Percentiles rank a stretch among this genome's conserved stretches.
Conservation (phyloP, 2,329 filamentous ascomycete species). For the Metarhizium guizhouense region DNA sequence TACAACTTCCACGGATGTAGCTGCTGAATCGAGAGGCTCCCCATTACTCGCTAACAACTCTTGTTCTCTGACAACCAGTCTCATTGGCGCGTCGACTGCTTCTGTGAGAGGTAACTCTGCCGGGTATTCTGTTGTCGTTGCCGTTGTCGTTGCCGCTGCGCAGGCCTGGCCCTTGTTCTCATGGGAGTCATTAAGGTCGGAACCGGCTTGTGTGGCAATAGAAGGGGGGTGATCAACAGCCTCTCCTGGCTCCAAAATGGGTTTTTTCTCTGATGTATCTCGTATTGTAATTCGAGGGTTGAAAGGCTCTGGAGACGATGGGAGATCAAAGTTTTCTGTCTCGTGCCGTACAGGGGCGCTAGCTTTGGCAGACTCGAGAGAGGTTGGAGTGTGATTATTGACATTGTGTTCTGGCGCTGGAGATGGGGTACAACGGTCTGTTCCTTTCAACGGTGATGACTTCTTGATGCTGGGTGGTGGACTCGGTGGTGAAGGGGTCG, state of each 20-base stretch:
- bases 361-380: neutral
- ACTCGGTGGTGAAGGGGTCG: slow-evolving; percentile 5
- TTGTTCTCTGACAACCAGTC: neutral
- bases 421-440: neutral
- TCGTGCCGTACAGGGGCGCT: neutral
- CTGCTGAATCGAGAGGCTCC: neutral
- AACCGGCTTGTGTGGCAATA: neutral
- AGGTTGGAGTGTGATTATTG: neutral
- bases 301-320: slow-evolving; percentile 4
- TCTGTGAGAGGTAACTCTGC: neutral
- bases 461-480: neutral
- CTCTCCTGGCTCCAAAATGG: neutral
- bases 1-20: neutral
- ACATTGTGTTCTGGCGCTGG: neutral
- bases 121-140: neutral
- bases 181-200: neutral
- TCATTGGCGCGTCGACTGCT: neutral
- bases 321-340: slow-evolving; percentile 4
- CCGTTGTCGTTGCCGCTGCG: neutral
- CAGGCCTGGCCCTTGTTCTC: neutral
- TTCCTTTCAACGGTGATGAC: neutral
- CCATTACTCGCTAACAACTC: neutral
- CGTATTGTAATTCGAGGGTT: neutral
- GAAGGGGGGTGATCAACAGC: neutral
- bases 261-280: neutral